These are phyloP conservation scores for Oxalis stricta DNA, from an alignment of 441 rosid genomes.

Conservation along the genomic window DNA sequence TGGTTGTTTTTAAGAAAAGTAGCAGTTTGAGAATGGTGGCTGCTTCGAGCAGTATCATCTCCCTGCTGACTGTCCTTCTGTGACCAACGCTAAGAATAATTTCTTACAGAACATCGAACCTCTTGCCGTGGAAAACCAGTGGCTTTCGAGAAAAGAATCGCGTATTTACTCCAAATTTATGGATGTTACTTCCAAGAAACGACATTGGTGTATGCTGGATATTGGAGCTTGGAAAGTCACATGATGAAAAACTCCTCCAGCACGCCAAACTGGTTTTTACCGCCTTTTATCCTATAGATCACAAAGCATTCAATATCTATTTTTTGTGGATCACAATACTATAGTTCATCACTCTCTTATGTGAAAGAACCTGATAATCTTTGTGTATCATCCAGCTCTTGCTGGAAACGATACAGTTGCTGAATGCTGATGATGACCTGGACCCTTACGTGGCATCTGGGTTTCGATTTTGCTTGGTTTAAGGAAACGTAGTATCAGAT, in stretches of 20 bases:
- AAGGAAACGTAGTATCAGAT: conserved; percentile 48
- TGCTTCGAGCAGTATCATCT: conserved; percentile 27
- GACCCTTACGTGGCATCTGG: conserved; percentile 41
- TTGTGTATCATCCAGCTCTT: conserved; percentile 61
- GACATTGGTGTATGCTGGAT: conserved; percentile 38
- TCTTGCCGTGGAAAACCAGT: conserved; percentile 18
- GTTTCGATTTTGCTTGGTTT: conserved; percentile 58
- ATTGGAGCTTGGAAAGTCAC: conserved; percentile 49
- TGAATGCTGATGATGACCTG: conserved; percentile 19
- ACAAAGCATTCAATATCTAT: conserved; percentile 38
- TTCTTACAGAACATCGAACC: conserved; percentile 43
- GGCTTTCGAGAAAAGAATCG: conserved; percentile 20
- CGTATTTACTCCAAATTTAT: conserved; percentile 49
- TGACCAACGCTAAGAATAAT: conserved; percentile 24
- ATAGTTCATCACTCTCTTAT: conserved; percentile 52
- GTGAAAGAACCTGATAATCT: conserved; percentile 47
- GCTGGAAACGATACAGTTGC: conserved; percentile 16
- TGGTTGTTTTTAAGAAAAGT: conserved; percentile 51
- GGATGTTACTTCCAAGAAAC: conserved; percentile 29
- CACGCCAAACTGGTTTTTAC: conserved; percentile 38
- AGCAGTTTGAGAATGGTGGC: conserved; percentile 14
- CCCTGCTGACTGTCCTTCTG: conserved; percentile 40
- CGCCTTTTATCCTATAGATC: conserved; percentile 50
- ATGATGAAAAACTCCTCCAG: conserved; percentile 26
- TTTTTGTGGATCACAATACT: conserved; percentile 66